Base-by-base conservation (phyloP, 202 grass and related monocot species). In the Zoysia matrella region DNA sequence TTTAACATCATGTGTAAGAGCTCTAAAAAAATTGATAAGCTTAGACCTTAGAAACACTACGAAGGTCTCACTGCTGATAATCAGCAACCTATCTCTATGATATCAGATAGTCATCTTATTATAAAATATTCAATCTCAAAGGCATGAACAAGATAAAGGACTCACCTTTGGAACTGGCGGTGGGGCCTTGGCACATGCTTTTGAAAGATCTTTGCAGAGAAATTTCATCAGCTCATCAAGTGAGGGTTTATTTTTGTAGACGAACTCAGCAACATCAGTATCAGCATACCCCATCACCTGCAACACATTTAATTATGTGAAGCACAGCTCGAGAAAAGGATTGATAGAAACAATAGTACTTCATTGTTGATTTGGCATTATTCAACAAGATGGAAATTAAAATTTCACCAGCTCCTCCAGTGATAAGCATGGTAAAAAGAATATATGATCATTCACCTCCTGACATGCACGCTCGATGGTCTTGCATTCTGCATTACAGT, bases 231-330 rank as follows among this genome's bases (percentile, higher is more conserved):
- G 86, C 73, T 88, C 61, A 53, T 94, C 87, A 83, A 80, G 64
- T 11, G 89, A 90, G 65, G 94, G 94, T 11, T 44, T 91, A 44
- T 84, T 94, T 42, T 88, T 97, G 72, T 94, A 97, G 52, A 94
- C 82, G 89, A 87, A 97, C 74, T 97, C 94, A 78, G 89, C 91
- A 88, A 97, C 86, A 90, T 97, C 94, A 13, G 94, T 97, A 85
- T 97, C 94, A 72, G 88, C 85, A 92, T 89, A 97, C 6, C 87
- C 94, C 39, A 97, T 89, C n/a, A 92, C 94, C 94, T 97, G 77
- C 52, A 89, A 81, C n/a, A 56, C 18, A 71, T 71, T 68, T 54
- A 56, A 2, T 77, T 73, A 15, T 72, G 50, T 5, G 2, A 15
- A 55, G 41, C 47, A 71, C 40, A 74, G 55, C 1, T 10, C 52